phyloP scores from a whole-genome alignment of 306 rosid genomes.

The Comarum palustre region DNA sequence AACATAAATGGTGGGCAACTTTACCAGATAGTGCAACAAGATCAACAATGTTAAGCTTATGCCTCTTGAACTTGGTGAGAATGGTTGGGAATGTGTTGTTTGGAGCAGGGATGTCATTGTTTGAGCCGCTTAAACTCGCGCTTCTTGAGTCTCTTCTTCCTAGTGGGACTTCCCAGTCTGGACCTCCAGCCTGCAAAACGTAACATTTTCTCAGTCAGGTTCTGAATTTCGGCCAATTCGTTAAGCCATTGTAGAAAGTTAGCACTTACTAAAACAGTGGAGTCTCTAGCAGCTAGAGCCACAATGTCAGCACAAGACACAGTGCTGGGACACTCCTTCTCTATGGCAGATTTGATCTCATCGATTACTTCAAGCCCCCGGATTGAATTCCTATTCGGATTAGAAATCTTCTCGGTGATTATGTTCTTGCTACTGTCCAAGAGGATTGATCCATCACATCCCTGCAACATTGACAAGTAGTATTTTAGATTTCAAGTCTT shows the following conservation, averaged over 20 bases:
- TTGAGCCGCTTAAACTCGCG: constrained; percentile 88
- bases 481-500: not conserved
- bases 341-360: constrained; percentile 69
- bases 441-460: constrained; percentile 83
- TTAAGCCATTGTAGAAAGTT: constrained; percentile 1
- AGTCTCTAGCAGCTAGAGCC: constrained; percentile 84
- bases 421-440: constrained; percentile 60
- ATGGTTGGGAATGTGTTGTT: constrained; percentile 87
- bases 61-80: constrained; percentile 71
- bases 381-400: constrained; percentile 72
- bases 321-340: constrained; percentile 64
- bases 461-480: constrained; percentile 47
- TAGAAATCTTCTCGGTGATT: constrained; percentile 64
- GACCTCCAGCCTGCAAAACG: constrained; percentile 69
- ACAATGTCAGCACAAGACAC: constrained; percentile 92
- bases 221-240: not conserved
- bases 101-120: constrained; percentile 88
- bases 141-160: constrained; percentile 78
- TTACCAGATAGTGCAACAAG: constrained; percentile 89
- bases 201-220: constrained; percentile 15
- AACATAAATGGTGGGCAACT: not conserved
- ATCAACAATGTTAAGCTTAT: constrained; percentile 73
- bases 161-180: constrained; percentile 75
- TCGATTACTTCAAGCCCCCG: constrained; percentile 78
- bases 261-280: constrained; percentile 64